A percentile compares a stretch with the other conserved stretches of the same genome.
phyloP scores from a whole-genome alignment of 441 rosid genomes.

The Flueggea neowawraea region DNA sequence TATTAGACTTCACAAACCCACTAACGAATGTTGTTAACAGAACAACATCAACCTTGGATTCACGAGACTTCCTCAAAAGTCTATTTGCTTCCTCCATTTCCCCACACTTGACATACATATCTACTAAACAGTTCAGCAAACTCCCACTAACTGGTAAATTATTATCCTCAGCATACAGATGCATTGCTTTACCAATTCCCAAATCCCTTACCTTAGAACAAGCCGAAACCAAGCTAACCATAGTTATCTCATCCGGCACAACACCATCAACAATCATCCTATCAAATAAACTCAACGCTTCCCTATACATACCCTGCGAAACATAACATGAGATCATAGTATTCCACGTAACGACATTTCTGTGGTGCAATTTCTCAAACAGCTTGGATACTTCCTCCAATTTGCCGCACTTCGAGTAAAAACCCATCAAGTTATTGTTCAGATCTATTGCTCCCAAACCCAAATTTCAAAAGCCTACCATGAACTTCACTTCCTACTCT shows the following conservation, averaged over 20 bases:
- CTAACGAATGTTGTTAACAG: conserved; percentile 10
- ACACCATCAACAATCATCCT: conserved; percentile 9
- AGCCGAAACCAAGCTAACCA: conserved; percentile 11
- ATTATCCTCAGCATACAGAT: conserved; percentile 8
- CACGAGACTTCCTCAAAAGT: neutral
- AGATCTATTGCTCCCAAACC: conserved; percentile 19
- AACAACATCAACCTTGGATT: conserved; percentile 11
- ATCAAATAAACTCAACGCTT: conserved; percentile 12
- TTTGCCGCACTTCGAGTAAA: conserved; percentile 21
- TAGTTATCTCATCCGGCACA: conserved; percentile 14
- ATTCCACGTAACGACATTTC: conserved; percentile 18
- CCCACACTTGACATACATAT: conserved; percentile 23
- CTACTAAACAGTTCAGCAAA: conserved; percentile 15
- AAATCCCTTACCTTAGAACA: conserved; percentile 10
- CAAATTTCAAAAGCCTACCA: conserved; percentile 23
- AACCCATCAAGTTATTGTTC: conserved; percentile 25
- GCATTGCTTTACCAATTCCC: conserved; percentile 10
- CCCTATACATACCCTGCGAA: neutral
- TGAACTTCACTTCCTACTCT: conserved; percentile 19
- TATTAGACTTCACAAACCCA: conserved; percentile 11
- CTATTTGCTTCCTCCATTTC: conserved; percentile 16
- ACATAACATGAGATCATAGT: conserved; percentile 16
- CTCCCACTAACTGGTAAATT: neutral
- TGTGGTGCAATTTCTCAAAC: conserved; percentile 9
- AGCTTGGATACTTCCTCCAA: conserved; percentile 9